A percentile compares a stretch with the other conserved stretches of the same genome.
Evolutionary conservation across 2,329 filamentous ascomycete species (phyloP).

Genomic region (Verticillium isaacii): DNA sequence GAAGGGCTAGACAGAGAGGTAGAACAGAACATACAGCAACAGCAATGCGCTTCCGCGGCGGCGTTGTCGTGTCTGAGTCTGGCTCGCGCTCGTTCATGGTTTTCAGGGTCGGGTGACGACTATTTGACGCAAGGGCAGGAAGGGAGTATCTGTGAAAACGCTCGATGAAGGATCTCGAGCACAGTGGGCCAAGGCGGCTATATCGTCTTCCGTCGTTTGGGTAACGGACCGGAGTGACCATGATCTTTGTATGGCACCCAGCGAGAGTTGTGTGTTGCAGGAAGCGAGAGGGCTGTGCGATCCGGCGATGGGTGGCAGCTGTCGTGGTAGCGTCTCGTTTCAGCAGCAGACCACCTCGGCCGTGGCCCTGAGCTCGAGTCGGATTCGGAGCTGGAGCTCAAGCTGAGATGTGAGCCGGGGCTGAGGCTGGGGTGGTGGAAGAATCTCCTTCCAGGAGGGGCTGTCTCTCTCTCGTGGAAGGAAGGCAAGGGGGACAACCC

Average conservation of each 20-base stretch:
- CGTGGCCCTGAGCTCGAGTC: neutral
- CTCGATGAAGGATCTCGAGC: slow-evolving; percentile 25
- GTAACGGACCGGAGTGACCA: slow-evolving; percentile 38
- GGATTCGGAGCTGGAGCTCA: neutral
- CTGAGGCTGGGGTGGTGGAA: neutral
- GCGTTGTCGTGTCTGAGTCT: slow-evolving; percentile 35
- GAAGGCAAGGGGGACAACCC: neutral
- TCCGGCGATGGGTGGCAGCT: neutral
- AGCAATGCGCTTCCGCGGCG: slow-evolving; percentile 53
- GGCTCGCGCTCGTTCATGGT: slow-evolving; percentile 35
- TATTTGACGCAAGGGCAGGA: slow-evolving; percentile 21
- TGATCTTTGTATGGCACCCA: slow-evolving; percentile 14
- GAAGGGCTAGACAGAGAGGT: neutral
- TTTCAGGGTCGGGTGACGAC: slow-evolving; percentile 16
- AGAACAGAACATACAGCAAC: slow-evolving; percentile 42
- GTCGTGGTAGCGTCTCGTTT: slow-evolving; percentile 8
- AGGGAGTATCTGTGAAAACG: slow-evolving; percentile 27
- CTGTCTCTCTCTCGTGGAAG: neutral
- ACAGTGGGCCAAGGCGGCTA: slow-evolving; percentile 32
- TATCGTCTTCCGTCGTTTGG: slow-evolving; percentile 32
- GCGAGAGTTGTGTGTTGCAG: slow-evolving; percentile 4
- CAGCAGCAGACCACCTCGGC: neutral
- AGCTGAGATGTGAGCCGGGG: neutral
- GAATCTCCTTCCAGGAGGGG: neutral
- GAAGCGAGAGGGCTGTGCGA: slow-evolving; percentile 8